Base-by-base conservation (phyloP, 192 early-diverging fungal species). In the Linnemannia schmuckeri region DNA sequence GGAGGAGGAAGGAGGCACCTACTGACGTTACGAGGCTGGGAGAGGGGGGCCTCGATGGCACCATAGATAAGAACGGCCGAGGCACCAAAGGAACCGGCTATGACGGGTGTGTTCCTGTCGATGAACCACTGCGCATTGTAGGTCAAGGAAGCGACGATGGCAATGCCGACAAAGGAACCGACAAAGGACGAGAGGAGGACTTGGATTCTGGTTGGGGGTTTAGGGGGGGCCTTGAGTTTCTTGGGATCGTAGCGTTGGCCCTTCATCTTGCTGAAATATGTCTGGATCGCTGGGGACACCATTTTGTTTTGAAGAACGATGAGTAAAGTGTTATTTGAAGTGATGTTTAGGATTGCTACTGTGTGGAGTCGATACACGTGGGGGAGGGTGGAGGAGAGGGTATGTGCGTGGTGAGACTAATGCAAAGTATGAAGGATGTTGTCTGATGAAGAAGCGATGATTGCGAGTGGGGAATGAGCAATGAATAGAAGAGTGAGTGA, bases 31-130 rank as follows among this genome's bases (percentile, higher is more conserved):
- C 90, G 85, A 44, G 94, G 94, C 44, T 94, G 94, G 13, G 91
- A 87, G 69, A 94, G 75, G 1, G 94, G 94, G 10, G 93, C 82
- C 4, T 93, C 94, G 37, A 93, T 90, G 8, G 91, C 88, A 71
- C 92, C 92, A 82, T 91, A 94, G 1, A 94, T 63, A n/a, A 94
- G 77, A 2, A 94, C 92, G 5, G 93, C 91, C 18, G 91, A 85
- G 18, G 94, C 94, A 57, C 94, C 93, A 88, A 91, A 82, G 44
- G 85, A 82, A 15, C 76, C 79, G 20, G 70, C 70, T 0, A 89
- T 73, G n/a, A 86, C 80, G 24, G 79, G 87, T 22, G 47, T 35
- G 22, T 83, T 54, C 27, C 82, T 54, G 0, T 83, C 89, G 18
- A 87, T n/a, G 73, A 87, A 87, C 75, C 79, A 87, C 35, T 78